Evolutionary conservation across 23 red algal genomes (phyloP).

Genomic region (Chondrus crispus): DNA sequence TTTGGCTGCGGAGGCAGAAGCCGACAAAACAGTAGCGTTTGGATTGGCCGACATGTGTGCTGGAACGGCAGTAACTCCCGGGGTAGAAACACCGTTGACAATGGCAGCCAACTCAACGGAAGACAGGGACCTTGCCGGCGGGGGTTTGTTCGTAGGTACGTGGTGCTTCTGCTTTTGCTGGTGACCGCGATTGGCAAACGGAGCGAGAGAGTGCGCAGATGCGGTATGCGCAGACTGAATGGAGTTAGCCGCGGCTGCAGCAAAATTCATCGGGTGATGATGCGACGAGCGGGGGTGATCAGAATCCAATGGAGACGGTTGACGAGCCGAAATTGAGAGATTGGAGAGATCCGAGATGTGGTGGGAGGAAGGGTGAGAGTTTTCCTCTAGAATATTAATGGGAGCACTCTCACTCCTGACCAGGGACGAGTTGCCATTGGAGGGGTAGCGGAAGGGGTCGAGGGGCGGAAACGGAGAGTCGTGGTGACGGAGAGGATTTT

Average conservation of each 20-base stretch:
- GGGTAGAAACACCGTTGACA: background rate
- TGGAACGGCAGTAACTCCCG: background rate
- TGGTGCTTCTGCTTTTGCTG: background rate
- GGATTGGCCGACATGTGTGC: background rate
- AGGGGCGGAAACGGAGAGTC: too few species aligned
- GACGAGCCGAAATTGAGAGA: background rate
- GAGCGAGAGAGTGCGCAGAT: background rate
- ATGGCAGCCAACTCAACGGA: conserved; percentile 42
- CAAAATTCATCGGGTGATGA: background rate
- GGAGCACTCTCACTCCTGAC: conserved; percentile 67
- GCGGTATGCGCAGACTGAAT: background rate
- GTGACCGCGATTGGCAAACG: too few species aligned
- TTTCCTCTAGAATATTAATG: conserved; percentile 30
- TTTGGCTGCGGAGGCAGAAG: background rate
- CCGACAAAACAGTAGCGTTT: background rate
- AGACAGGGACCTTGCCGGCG: conserved; percentile 34
- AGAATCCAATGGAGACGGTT: background rate
- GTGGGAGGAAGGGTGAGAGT: conserved; percentile 2
- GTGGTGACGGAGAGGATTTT: background rate
- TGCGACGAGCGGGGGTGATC: background rate
- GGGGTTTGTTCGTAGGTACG: background rate
- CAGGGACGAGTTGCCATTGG: background rate
- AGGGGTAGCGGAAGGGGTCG: background rate
- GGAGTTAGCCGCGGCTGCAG: background rate
- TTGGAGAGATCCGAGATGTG: conserved; percentile 24